Evolutionary conservation across 805 yeast genomes (phyloP).

Genomic region (Candida broadrunensis): DNA sequence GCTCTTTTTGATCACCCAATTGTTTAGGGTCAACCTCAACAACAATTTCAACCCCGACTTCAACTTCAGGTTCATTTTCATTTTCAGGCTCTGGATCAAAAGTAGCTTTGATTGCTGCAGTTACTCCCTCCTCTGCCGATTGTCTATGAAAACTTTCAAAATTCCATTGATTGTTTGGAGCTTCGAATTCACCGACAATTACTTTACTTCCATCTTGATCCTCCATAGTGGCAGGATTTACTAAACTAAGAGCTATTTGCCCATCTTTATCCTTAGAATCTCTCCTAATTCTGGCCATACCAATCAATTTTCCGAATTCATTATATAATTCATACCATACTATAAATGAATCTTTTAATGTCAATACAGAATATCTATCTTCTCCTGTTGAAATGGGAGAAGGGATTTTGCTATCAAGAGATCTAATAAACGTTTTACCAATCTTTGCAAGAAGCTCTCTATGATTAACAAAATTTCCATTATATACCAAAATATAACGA

Average conservation of each 20-base stretch:
- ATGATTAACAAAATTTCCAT: slow-evolving; percentile 9
- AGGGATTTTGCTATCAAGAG: slow-evolving; percentile 21
- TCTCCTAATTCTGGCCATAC: slow-evolving; percentile 20
- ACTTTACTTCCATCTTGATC: slow-evolving; percentile 30
- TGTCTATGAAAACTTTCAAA: slow-evolving; percentile 17
- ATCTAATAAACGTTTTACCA: slow-evolving; percentile 16
- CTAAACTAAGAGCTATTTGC: slow-evolving; percentile 15
- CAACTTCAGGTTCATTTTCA: too few relatives aligned
- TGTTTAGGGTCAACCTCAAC: too few relatives aligned
- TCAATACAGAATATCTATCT: slow-evolving; percentile 7
- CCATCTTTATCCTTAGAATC: slow-evolving; percentile 15
- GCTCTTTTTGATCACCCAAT: too few relatives aligned
- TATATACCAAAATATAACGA: slow-evolving; percentile 22
- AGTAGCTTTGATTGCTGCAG: too few relatives aligned
- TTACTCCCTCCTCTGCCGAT: too few relatives aligned
- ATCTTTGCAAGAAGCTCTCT: slow-evolving; percentile 16
- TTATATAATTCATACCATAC: slow-evolving; percentile 39
- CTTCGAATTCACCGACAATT: slow-evolving; percentile 15
- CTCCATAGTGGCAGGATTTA: slow-evolving; percentile 28
- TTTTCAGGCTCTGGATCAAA: too few relatives aligned
- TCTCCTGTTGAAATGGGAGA: slow-evolving; percentile 19
- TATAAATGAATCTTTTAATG: slow-evolving; percentile 30
- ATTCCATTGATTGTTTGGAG: slow-evolving; percentile 25
- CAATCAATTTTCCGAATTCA: slow-evolving; percentile 26
- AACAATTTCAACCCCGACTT: too few relatives aligned